These are phyloP conservation scores for Ophiostoma triangulosporum DNA, from an alignment of 2,329 filamentous ascomycete species.

Conservation along the genomic window DNA sequence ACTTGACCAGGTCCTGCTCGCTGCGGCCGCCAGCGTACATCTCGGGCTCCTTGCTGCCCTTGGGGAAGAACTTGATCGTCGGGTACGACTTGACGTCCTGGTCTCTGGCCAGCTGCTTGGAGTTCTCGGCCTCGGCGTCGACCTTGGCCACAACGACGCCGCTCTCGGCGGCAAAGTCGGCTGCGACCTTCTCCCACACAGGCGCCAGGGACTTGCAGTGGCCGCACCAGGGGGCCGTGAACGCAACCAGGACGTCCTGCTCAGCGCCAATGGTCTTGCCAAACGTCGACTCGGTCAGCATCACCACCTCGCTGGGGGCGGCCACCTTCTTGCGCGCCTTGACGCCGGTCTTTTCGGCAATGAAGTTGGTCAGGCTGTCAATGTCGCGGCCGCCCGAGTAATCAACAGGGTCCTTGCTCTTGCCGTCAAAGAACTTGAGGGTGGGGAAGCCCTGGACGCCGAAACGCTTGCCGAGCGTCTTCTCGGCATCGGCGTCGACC, in stretches of 20 bases:
- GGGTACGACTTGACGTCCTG: constrained; percentile 79
- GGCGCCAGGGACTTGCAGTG: constrained; percentile 96
- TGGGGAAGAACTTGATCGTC: constrained; percentile 95
- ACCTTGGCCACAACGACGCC: constrained; percentile 85
- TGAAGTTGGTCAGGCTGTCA: constrained; percentile 68
- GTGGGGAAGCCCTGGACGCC: constrained; percentile 92
- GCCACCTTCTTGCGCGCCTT: constrained; percentile 66
- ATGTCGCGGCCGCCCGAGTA: constrained; percentile 81
- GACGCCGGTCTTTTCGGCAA: constrained; percentile 74
- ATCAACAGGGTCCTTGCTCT: constrained; percentile 70
- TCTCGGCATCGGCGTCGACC: constrained; percentile 87
- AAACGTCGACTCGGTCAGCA: constrained; percentile 71
- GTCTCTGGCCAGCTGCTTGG: constrained; percentile 62
- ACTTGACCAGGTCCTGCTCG: constrained; percentile 64
- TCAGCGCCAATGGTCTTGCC: constrained; percentile 64
- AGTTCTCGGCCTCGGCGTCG: constrained; percentile 73
- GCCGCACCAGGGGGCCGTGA: constrained; percentile 97
- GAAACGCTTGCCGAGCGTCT: constrained; percentile 69
- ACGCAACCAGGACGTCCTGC: constrained; percentile 85
- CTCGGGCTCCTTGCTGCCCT: constrained; percentile 59
- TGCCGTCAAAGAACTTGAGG: constrained; percentile 94
- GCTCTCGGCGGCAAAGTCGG: constrained; percentile 61
- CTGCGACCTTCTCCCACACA: constrained; percentile 75
- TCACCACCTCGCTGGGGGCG: constrained; percentile 60
- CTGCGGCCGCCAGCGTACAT: constrained; percentile 63